A percentile compares a stretch with the other conserved stretches of the same genome.
Conservation (phyloP, 2,329 filamentous ascomycete species). For the Xylaria sp. region DNA sequence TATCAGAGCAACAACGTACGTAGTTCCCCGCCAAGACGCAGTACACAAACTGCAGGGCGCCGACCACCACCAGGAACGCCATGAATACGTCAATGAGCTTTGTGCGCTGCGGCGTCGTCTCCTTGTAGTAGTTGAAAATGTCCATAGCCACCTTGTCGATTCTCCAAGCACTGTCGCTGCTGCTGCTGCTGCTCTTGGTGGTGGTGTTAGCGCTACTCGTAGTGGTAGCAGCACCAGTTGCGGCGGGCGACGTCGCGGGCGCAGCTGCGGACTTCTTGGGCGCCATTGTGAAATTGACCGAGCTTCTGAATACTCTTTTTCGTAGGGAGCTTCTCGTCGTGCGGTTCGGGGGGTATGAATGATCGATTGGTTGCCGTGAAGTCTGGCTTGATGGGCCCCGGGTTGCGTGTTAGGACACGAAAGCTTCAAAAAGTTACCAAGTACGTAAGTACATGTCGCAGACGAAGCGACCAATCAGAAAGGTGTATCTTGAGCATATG, state of each 20-base stretch:
- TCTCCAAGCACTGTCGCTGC: conserved; percentile 30
- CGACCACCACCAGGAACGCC: conserved; percentile 81
- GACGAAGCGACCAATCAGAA: conserved; percentile 27
- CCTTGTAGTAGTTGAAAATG: conserved; percentile 77
- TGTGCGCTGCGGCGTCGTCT: conserved; percentile 83
- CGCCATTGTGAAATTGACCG: conserved; percentile 43
- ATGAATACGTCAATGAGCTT: conserved; percentile 93
- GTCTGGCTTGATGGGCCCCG: conserved; percentile 13
- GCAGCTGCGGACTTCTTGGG: conserved; percentile 51
- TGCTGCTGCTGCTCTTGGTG: conserved; percentile 16
- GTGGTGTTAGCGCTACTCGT: conserved; percentile 30
- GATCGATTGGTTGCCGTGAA: conserved; percentile 12
- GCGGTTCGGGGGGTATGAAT: conserved; percentile 7
- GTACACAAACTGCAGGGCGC: conserved; percentile 90
- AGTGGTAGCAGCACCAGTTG: conserved; percentile 14
- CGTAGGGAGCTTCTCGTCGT: conserved; percentile 4
- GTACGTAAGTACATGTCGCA: conserved; percentile 5
- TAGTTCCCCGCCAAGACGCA: conserved; percentile 92
- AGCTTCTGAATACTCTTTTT: background rate
- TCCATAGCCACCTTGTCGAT: conserved; percentile 66
- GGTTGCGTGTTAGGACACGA: conserved; percentile 39
- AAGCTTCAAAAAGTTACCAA: conserved; percentile 35
- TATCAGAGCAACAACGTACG: conserved; percentile 58
- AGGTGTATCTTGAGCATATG: conserved; percentile 7
- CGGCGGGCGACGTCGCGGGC: conserved; percentile 22